Evolutionary conservation across 2,329 filamentous ascomycete genomes (phyloP), one percentile per base, ranked within the genome.

Genomic region (Alternaria atra): DNA sequence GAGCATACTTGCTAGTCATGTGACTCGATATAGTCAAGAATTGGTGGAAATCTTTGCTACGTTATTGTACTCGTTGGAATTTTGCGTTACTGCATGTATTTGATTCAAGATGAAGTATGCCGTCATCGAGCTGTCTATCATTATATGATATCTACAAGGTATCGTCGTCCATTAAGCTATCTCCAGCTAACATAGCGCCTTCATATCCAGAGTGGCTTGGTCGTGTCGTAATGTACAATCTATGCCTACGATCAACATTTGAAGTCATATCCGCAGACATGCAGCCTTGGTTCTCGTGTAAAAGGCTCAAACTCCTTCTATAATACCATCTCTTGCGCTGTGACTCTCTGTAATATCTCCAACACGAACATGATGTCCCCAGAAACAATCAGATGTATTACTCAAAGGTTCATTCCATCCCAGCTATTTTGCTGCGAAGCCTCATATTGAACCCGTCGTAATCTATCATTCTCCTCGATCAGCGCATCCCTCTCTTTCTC

Each of bases 401-500:
- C 1, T 50, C 32, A 50, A 23, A 50, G 37, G 46, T 50, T 50
- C 46, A 37, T 56, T 34, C 56, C 29, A 25, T 50, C 57, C 25
- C 51, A 53, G 4, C 29, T 23, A 12, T 15, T n/a, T 40, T 39
- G 46, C 32, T 20, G 20, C 37, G 32, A 29, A 5, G 10, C 44
- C 17, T 17, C 44, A 8, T 30, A 57, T 32, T 64, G 61, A 7
- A 34, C 34, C 20, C 58, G 54, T 37, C 68, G 58, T 29, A 79
- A 59, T 44, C 61, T 55, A 39, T 76, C 73, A 27, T 72, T 70
- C 59, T 78, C 73, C 5, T 63, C 61, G n/a, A 56, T 61, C 8
- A 73, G 51, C 9, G 58, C 60, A 52, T 76, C 73, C 17, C 74
- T 62, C 54, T 77, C 75, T 20, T 58, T 63, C 59, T 77, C 73